Conservation (phyloP, 2,329 filamentous ascomycete species). For the Fragosphaeria purpurea region DNA sequence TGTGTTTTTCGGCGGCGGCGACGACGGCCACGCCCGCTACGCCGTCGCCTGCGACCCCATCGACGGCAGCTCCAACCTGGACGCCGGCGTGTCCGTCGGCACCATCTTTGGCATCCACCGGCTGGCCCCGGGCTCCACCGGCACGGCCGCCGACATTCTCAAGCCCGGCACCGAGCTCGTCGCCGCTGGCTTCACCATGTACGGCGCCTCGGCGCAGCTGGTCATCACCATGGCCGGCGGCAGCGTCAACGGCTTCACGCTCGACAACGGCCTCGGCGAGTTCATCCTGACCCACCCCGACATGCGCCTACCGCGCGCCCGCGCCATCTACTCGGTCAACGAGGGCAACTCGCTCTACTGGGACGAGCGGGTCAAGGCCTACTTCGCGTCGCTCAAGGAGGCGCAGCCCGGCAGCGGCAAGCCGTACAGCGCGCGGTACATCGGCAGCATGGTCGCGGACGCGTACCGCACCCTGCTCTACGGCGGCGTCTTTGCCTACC, state of each 20-base stretch:
- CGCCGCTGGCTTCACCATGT: conserved; percentile 99
- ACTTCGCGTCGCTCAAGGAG: conserved; percentile 82
- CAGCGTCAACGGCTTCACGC: conserved; percentile 91
- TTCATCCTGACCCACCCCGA: conserved; percentile 96
- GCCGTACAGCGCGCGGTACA: conserved; percentile 91
- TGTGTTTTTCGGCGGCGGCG: conserved; percentile 62
- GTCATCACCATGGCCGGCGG: conserved; percentile 95
- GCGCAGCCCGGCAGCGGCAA: conserved; percentile 59
- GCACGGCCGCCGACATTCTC: conserved; percentile 76
- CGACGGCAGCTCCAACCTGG: conserved; percentile 93
- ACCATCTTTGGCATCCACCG: conserved; percentile 96
- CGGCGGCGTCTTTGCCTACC: conserved; percentile 95
- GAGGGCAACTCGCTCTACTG: conserved; percentile 98
- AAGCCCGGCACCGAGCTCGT: conserved; percentile 84
- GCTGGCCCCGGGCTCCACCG: conserved; percentile 64
- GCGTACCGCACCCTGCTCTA: conserved; percentile 93
- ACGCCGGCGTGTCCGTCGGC: conserved; percentile 93
- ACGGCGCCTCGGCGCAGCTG: conserved; percentile 90
- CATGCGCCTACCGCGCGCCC: conserved; percentile 74
- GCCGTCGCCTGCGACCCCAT: conserved; percentile 97
- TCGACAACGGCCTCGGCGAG: conserved; percentile 93
- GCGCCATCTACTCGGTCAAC: conserved; percentile 94
- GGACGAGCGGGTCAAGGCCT: conserved; percentile 76
- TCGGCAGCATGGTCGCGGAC: conserved; percentile 96
- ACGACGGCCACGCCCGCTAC: conserved; percentile 68